Evolutionary conservation across 78 protist species (phyloP).

Genomic region (slime mould (Dictyostelium discoideum)): DNA sequence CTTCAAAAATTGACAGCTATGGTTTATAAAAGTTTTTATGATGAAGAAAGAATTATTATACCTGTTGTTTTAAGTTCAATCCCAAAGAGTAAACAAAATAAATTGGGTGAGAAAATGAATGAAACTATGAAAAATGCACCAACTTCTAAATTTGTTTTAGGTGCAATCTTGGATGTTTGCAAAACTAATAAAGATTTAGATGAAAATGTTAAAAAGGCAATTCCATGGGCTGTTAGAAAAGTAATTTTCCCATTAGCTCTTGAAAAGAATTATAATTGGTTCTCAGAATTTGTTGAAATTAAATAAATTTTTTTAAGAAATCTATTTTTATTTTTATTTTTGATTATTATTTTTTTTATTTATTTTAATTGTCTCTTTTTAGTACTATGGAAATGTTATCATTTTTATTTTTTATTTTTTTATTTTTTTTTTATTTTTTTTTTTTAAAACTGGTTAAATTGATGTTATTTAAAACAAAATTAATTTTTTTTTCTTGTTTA

Average conservation of each 20-base stretch:
- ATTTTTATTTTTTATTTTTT: no score
- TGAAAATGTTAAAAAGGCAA: background rate
- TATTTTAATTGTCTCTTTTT: no score
- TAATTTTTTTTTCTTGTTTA: no score
- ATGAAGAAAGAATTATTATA: constrained; percentile 32
- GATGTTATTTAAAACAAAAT: no score
- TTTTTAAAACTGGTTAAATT: no score
- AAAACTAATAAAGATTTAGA: background rate
- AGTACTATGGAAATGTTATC: no score
- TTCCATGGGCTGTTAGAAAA: constrained; percentile 44
- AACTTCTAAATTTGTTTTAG: background rate
- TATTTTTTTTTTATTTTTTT: no score
- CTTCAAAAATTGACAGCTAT: background rate
- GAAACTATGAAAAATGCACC: background rate
- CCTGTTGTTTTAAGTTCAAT: constrained; percentile 6
- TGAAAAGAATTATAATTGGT: constrained; percentile 44
- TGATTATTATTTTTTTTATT: no score
- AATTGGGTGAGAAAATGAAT: background rate
- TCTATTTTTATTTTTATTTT: no score
- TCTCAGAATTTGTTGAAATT: background rate
- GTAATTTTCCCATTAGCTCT: background rate
- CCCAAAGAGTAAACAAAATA: constrained; percentile 19
- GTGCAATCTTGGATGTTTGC: background rate
- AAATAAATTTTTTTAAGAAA: background rate
- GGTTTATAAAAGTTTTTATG: background rate